Percentiles rank a stretch among this genome's conserved stretches.
These are phyloP conservation scores for Globisporangium lucens DNA, from an alignment of 352 stramenopile species.

Conservation along the genomic window DNA sequence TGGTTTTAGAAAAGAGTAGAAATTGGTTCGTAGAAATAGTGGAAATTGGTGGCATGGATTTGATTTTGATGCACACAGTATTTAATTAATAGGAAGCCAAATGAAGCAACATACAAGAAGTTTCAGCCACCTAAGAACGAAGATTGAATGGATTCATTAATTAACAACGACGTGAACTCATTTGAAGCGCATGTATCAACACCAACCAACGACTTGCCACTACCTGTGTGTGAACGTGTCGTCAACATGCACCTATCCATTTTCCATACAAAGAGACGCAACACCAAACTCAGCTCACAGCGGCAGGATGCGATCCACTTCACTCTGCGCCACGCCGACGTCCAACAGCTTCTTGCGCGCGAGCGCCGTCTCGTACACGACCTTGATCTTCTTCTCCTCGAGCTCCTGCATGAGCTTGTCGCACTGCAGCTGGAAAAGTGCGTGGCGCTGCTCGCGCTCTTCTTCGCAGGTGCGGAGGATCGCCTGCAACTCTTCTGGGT, in stretches of 20 bases:
- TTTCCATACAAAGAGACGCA: background rate
- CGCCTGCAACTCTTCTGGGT: constrained; percentile 13
- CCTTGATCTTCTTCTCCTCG: constrained; percentile 21
- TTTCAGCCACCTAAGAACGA: background rate
- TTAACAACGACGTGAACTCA: background rate
- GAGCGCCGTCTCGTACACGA: constrained; percentile 22
- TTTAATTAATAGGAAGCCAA: background rate
- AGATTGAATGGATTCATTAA: background rate
- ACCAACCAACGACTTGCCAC: background rate
- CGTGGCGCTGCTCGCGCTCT: constrained; percentile 19
- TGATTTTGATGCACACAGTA: background rate
- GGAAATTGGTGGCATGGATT: constrained; percentile 1
- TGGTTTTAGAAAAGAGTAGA: constrained; percentile 1
- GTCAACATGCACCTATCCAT: background rate
- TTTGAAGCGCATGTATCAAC: background rate
- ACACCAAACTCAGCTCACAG: constrained; percentile 10
- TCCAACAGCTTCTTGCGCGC: constrained; percentile 49
- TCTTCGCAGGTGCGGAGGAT: constrained; percentile 17
- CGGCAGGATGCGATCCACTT: constrained; percentile 23
- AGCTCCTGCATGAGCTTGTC: constrained; percentile 22
- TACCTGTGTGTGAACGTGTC: no score
- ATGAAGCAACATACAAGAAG: no score
- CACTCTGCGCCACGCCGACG: constrained; percentile 16
- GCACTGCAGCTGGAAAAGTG: constrained; percentile 20
- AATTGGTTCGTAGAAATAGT: constrained; percentile 5